These are phyloP conservation scores for Backusella macrospora DNA, from an alignment of 192 early-diverging fungal species.

Conservation along the genomic window DNA sequence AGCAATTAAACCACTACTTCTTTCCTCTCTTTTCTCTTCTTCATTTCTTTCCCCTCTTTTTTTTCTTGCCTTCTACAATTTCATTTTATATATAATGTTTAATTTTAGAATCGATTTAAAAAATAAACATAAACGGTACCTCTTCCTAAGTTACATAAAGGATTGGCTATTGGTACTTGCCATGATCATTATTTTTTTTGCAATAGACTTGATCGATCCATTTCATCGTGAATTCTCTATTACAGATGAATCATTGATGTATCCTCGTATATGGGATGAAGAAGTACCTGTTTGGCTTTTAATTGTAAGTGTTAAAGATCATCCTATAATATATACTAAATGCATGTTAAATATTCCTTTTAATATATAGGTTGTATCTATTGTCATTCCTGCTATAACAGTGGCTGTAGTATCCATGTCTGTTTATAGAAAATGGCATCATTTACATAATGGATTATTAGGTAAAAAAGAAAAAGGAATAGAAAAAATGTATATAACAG, in stretches of 20 bases:
- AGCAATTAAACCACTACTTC: too few relatives aligned
- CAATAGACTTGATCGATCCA: conserved; percentile 58
- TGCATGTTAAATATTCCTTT: too few relatives aligned
- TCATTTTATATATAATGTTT: not conserved
- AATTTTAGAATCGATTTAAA: not conserved
- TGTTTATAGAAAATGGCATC: conserved; percentile 38
- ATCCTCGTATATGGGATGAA: conserved; percentile 50
- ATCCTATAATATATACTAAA: too few relatives aligned
- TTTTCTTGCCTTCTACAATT: too few relatives aligned
- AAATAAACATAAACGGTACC: conserved; percentile 5
- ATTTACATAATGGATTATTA: conserved; percentile 48
- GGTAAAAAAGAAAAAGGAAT: conserved; percentile 33
- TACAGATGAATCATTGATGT: conserved; percentile 67
- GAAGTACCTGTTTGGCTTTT: conserved; percentile 49
- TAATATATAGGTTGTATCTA: conserved; percentile 44
- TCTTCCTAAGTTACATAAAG: conserved; percentile 37
- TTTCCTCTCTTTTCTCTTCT: not conserved
- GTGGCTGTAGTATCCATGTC: conserved; percentile 32
- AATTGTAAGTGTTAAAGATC: too few relatives aligned
- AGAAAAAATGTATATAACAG: too few relatives aligned
- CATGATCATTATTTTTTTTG: conserved; percentile 59
- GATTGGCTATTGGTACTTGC: conserved; percentile 55
- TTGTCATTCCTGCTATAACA: conserved; percentile 38
- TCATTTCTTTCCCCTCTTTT: conserved; percentile 3
- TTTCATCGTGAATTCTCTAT: conserved; percentile 77